Conservation (phyloP, 2,329 filamentous ascomycete genomes). For the Karstenula rhodostoma region DNA sequence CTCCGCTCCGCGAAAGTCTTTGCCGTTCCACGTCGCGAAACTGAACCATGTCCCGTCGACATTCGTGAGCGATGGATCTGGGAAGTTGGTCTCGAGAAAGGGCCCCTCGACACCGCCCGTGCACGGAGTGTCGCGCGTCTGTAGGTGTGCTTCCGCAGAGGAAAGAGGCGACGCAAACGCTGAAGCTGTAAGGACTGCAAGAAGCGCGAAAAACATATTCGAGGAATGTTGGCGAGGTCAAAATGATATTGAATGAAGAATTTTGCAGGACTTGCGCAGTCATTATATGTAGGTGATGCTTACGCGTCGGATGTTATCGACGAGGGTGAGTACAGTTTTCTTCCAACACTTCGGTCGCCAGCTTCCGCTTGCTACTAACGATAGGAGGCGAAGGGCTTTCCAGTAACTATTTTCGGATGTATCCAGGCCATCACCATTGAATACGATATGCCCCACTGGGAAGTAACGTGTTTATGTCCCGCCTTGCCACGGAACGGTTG, state of each 20-base stretch:
- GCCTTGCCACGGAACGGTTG: not conserved
- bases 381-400: not conserved
- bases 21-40: slow-evolving; percentile 12
- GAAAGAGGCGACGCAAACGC: slow-evolving; percentile 2
- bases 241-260: not conserved
- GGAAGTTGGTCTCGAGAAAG: slow-evolving; percentile 6
- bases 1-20: slow-evolving; percentile 6
- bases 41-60: slow-evolving; percentile 8
- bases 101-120: not conserved
- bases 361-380: not conserved
- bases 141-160: not conserved
- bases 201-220: not conserved
- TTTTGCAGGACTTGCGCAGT: not conserved
- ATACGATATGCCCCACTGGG: not conserved
- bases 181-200: slow-evolving; percentile 5
- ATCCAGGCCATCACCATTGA: not conserved
- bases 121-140: not conserved
- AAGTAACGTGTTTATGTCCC: not conserved
- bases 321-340: not conserved
- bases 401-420: not conserved
- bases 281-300: not conserved
- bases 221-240: not conserved
- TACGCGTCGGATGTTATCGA: not conserved
- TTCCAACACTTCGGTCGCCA: not conserved
- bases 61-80: slow-evolving; percentile 10